Base-by-base conservation (phyloP, 208 protist genomes). In the Porcisia deanei region DNA sequence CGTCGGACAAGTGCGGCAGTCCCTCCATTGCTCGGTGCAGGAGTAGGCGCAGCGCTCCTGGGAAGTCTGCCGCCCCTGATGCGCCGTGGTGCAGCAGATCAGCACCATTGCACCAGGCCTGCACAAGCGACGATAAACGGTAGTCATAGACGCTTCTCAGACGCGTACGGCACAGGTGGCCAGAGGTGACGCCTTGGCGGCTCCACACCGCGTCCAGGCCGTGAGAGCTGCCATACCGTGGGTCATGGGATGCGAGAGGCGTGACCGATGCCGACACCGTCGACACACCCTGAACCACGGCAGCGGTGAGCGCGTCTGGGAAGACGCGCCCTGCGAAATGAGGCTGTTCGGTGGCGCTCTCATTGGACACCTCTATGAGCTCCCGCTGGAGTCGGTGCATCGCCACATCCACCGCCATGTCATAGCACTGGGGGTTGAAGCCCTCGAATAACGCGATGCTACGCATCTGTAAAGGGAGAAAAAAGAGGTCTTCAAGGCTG, bases 401-500 rank as follows among this genome's bases (percentile, higher is more conserved):
- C n/a, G 86, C 85, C n/a, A 88, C n/a, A 49, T 84, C 80, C 52
- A 90, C 90, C 3, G 90, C 90, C 12, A 80, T 68, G 12, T 79
- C 68, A 78, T 90, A 91, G 64, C 79, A 82, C 57, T 71, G 70
- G 34, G 77, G 73, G 25, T 83, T 55, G 68, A 95, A 88, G 2
- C 79, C 85, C 60, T 92, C 91, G 16, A 91, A 45, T 53, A 87
- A 84, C 12, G 86, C 88, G 47, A 95, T 68, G 43, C 87, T 79
- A 0, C 87, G 68, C 68, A 85, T 83, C 53, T 82, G 82, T 45
- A 93, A 66, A 0, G 91, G 87, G 52, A 95, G 71, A 66, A 93
- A 95, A 73, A 66, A 90, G 10, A 95, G 58, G 63, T 95, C 91
- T 71, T 93, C 88, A 0, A 88, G 54, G 25, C 78, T 54, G 39